Percentiles rank a stretch among this genome's conserved stretches.
Conservation (phyloP, 176 grass and related monocot genomes). For the Aegilops tauschii region DNA sequence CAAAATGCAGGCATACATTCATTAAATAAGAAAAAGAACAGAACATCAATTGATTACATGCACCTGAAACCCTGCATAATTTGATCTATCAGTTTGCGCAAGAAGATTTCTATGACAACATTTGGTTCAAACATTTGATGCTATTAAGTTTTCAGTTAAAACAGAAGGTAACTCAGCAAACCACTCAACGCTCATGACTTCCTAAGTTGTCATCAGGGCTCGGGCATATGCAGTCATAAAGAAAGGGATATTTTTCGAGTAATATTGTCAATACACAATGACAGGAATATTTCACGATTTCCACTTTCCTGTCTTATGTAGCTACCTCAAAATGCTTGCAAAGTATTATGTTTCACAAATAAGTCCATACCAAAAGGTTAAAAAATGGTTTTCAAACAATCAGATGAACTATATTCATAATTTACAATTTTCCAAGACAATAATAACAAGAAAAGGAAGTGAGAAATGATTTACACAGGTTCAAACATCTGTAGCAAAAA, state of each 20-base stretch:
- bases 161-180: neutral
- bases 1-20: neutral
- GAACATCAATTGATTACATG: constrained; percentile 16
- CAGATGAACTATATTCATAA: neutral
- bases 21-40: constrained; percentile 22
- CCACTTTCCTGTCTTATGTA: neutral
- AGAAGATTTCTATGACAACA: constrained; percentile 19
- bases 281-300: neutral
- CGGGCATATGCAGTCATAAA: neutral
- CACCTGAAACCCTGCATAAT: neutral
- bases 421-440: neutral
- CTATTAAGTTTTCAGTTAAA: neutral
- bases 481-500: constrained; percentile 17
- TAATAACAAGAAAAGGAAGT: constrained; percentile 3
- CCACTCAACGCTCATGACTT: neutral
- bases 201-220: neutral
- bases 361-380: neutral
- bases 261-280: neutral
- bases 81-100: neutral
- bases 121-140: constrained; percentile 4
- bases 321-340: neutral
- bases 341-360: neutral
- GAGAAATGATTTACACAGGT: constrained; percentile 14
- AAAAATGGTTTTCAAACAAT: neutral
- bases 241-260: neutral